phyloP scores from a whole-genome alignment of 257 asterid species.

The Avicennia marina region DNA sequence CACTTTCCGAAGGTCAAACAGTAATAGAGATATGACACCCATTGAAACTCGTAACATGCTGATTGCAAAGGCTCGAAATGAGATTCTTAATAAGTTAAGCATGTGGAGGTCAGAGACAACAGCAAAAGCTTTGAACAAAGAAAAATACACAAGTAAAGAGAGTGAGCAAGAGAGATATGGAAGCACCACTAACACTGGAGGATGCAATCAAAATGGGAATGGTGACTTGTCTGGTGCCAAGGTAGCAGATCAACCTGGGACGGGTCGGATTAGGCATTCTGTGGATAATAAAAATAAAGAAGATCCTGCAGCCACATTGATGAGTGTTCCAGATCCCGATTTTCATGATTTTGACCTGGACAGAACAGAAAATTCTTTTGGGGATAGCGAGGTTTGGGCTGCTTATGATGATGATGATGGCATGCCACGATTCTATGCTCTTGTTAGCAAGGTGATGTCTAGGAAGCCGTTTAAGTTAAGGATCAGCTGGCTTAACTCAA shows the following conservation, averaged over 20 bases:
- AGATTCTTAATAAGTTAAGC: slow-evolving; percentile 10
- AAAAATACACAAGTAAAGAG: slow-evolving; percentile 30
- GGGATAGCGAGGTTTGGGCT: slow-evolving; percentile 81
- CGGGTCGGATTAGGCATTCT: slow-evolving; percentile 14
- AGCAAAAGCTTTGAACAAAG: slow-evolving; percentile 20
- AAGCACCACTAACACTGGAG: slow-evolving; percentile 16
- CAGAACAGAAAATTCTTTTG: slow-evolving; percentile 52
- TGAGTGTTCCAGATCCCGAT: slow-evolving; percentile 84
- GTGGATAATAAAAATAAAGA: slow-evolving; percentile 15
- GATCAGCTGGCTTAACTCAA: slow-evolving; percentile 78
- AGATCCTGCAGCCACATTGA: slow-evolving; percentile 21
- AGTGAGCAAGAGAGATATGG: slow-evolving; percentile 25
- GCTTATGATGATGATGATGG: slow-evolving; percentile 75
- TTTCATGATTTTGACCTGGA: slow-evolving; percentile 71
- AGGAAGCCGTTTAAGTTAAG: slow-evolving; percentile 63
- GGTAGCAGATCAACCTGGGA: slow-evolving; percentile 22
- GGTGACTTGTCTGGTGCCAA: slow-evolving; percentile 27
- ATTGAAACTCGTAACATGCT: slow-evolving; percentile 18
- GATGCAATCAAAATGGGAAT: slow-evolving; percentile 34
- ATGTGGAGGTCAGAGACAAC: neutral
- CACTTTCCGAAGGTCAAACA: slow-evolving; percentile 14
- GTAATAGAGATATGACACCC: slow-evolving; percentile 17
- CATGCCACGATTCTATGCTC: slow-evolving; percentile 84
- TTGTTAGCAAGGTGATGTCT: slow-evolving; percentile 56
- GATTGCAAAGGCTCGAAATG: slow-evolving; percentile 12